Evolutionary conservation across 2,329 filamentous ascomycete species (phyloP), one percentile per base, ranked within the genome.

Genomic region (Fusarium citri): DNA sequence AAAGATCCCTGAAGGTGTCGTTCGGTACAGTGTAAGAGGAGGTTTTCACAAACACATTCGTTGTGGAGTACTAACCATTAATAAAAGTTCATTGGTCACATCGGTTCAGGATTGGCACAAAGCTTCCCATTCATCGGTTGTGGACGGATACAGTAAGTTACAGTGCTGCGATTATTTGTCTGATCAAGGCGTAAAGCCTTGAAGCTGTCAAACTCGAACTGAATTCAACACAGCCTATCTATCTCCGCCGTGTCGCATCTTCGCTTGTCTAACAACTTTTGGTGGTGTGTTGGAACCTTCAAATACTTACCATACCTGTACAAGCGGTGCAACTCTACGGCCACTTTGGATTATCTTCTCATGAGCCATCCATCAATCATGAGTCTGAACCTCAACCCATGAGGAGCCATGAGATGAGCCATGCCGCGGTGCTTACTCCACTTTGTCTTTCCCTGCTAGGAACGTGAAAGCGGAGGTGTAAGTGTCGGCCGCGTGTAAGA

Each of bases 361-460:
- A 69, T 69, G 55, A 68, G 51, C 48, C 43, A 31, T 41, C 43
- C 40, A 20, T 64, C 59, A 64, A 66, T 55, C 64, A 60, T 68
- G 54, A 68, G 55, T 46, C 41, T 22, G 49, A 69, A 68, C 43
- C 43, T 31, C 43, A 69, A 68, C 43, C 55, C 67, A 69, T 69
- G 54, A 56, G 60, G 62, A 69, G 66, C 53, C 56, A 66, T 69
- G 54, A 55, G 65, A 58, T 45, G 59, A 70, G 49, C 51, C 53
- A 69, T 70, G 48, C 53, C 59, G 37, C 45, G 58, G 62, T 64
- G 64, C 62, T 60, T 61, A 64, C 62, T 57, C 73, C 73, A 74
- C 69, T 37, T 37, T 57, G 30, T 28, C 54, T 68, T 67, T 73
- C 65, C 71, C 72, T 72, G 73, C 73, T 47, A 73, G 73, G 69